Conservation (phyloP, 2,329 filamentous ascomycete species). For the Berkeleyomyces rouxiae region DNA sequence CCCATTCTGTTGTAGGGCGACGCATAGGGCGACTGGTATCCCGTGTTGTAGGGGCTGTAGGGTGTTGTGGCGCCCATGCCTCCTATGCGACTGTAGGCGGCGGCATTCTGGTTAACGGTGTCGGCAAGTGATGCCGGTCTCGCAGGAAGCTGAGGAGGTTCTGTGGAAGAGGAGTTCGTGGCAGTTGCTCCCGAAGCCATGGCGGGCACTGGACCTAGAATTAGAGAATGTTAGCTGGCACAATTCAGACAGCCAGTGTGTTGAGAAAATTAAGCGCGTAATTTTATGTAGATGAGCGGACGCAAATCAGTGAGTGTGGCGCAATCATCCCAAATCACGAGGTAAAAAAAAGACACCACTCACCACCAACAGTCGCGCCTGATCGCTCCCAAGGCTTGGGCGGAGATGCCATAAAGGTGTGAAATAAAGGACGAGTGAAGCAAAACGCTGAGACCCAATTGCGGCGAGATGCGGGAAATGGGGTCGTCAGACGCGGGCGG, state of each 20-base stretch:
- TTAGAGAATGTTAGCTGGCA: slow-evolving; percentile 13
- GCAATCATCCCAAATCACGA: slow-evolving; percentile 22
- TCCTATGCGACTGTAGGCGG: slow-evolving; percentile 50
- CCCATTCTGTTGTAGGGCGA: slow-evolving; percentile 33
- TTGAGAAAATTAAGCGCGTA: slow-evolving; percentile 25
- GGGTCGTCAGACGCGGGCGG: neutral
- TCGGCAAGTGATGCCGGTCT: slow-evolving; percentile 63
- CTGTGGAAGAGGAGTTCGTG: slow-evolving; percentile 18
- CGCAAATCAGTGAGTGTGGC: slow-evolving; percentile 23
- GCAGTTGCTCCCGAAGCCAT: slow-evolving; percentile 26
- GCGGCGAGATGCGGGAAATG: neutral
- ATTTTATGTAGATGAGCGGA: slow-evolving; percentile 20
- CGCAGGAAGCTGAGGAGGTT: slow-evolving; percentile 58
- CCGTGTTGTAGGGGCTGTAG: slow-evolving; percentile 23
- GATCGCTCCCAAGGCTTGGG: slow-evolving; percentile 94
- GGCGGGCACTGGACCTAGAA: slow-evolving; percentile 17
- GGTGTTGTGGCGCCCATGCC: slow-evolving; percentile 29
- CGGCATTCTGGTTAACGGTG: slow-evolving; percentile 74
- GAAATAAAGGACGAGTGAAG: neutral
- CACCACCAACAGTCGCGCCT: slow-evolving; percentile 29
- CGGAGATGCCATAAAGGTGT: slow-evolving; percentile 50
- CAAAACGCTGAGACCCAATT: neutral
- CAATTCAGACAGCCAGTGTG: slow-evolving; percentile 14
- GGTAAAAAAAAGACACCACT: slow-evolving; percentile 5
- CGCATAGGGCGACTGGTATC: slow-evolving; percentile 25